Evolutionary conservation across 176 grass and related monocot genomes (phyloP).

Genomic region (Poa pratensis): DNA sequence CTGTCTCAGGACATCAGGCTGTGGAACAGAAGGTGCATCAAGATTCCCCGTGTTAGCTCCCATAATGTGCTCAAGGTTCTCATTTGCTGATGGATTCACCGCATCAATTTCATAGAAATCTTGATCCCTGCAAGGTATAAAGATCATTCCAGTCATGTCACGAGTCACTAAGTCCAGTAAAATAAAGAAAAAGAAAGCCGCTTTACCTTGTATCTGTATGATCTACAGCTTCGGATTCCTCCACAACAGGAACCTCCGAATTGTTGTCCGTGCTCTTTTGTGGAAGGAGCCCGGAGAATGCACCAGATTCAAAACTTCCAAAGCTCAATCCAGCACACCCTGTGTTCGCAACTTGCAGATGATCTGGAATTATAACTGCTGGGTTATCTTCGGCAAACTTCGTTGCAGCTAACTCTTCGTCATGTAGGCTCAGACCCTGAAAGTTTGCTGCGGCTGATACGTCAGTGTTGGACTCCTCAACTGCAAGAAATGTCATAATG

Average conservation of each 20-base stretch:
- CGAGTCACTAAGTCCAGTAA: not conserved
- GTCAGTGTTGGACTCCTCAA: slow-evolving; percentile 62
- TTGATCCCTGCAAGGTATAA: slow-evolving; percentile 66
- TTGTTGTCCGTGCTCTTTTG: slow-evolving; percentile 55
- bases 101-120: slow-evolving; percentile 65
- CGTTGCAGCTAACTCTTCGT: slow-evolving; percentile 57
- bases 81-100: slow-evolving; percentile 47
- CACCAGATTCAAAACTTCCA: slow-evolving; percentile 93
- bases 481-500: slow-evolving; percentile 44
- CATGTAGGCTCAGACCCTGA: slow-evolving; percentile 71
- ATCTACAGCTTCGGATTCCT: slow-evolving; percentile 63
- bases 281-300: slow-evolving; percentile 88
- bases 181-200: slow-evolving; percentile 18
- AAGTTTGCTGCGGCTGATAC: slow-evolving; percentile 64
- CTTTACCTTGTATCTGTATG: slow-evolving; percentile 74
- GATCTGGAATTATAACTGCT: slow-evolving; percentile 98
- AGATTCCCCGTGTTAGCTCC: slow-evolving; percentile 61
- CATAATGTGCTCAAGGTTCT: slow-evolving; percentile 60
- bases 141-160: slow-evolving; percentile 10
- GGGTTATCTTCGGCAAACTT: slow-evolving; percentile 67
- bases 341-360: slow-evolving; percentile 85
- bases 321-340: slow-evolving; percentile 91
- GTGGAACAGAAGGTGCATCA: slow-evolving; percentile 73
- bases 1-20: slow-evolving; percentile 67
- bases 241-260: slow-evolving; percentile 51